These are phyloP conservation scores for Malus sylvestris DNA, from an alignment of 306 rosid species.

Conservation along the genomic window DNA sequence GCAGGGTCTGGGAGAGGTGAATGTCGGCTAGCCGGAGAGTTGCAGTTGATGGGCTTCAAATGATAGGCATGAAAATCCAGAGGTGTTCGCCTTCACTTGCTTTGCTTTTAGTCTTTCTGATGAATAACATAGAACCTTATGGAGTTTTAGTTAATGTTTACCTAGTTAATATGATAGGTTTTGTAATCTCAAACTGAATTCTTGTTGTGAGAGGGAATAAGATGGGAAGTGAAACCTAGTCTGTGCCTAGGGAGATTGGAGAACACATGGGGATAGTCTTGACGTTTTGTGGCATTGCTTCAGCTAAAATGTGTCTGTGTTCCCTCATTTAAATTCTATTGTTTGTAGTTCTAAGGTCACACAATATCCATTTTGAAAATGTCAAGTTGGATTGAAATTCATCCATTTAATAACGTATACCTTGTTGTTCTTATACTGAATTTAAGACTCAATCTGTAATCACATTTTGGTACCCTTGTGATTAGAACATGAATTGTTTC, in stretches of 20 bases:
- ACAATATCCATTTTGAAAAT: background rate
- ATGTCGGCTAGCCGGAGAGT: no score
- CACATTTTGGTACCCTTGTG: background rate
- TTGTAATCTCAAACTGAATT: background rate
- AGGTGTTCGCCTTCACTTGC: background rate
- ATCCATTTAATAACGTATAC: background rate
- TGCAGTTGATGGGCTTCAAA: background rate
- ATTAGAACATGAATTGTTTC: background rate
- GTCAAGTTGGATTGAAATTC: background rate
- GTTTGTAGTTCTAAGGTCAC: background rate
- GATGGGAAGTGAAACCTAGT: background rate
- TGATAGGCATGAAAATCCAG: slow-evolving; percentile 1
- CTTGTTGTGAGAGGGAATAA: background rate
- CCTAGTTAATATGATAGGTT: background rate
- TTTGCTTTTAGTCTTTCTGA: background rate
- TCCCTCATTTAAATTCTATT: background rate
- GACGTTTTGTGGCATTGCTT: background rate
- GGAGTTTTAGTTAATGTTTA: background rate
- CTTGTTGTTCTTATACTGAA: background rate
- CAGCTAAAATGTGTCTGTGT: background rate
- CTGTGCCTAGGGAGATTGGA: background rate
- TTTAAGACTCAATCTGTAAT: background rate
- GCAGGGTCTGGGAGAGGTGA: no score
- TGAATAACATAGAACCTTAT: slow-evolving; percentile 1
- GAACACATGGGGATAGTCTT: background rate